phyloP scores from a whole-genome alignment of 768 basidiomycete species.

The Phaeotremella skinneri region DNA sequence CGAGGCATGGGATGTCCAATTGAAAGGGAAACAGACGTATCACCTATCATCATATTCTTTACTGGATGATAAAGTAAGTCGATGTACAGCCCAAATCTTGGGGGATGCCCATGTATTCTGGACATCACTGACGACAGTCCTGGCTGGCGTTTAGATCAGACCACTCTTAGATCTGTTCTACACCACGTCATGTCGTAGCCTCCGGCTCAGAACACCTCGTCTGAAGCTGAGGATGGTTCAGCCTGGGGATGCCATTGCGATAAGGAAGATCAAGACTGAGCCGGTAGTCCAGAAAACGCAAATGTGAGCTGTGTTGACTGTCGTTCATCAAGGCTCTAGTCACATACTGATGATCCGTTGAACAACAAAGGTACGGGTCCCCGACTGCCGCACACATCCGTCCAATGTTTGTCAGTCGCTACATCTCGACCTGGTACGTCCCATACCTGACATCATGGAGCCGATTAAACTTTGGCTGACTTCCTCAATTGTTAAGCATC shows the following conservation, averaged over 20 bases:
- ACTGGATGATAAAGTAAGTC: constrained; percentile 16
- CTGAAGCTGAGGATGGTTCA: constrained; percentile 32
- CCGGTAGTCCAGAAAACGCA: constrained; percentile 47
- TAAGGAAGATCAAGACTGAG: constrained; percentile 44
- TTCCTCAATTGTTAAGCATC: not conserved
- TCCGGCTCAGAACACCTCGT: constrained; percentile 30
- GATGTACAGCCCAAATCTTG: not conserved
- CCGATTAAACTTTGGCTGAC: not conserved
- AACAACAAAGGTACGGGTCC: constrained; percentile 39
- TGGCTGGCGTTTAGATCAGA: constrained; percentile 17
- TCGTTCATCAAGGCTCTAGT: not conserved
- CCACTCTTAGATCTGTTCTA: constrained; percentile 22
- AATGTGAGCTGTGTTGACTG: constrained; percentile 29
- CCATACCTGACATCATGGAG: not conserved
- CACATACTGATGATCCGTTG: not conserved
- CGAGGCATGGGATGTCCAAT: constrained; percentile 23
- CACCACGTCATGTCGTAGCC: constrained; percentile 31
- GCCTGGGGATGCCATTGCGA: constrained; percentile 27
- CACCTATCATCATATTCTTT: constrained; percentile 18
- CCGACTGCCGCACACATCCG: constrained; percentile 24
- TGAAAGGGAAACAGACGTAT: constrained; percentile 8
- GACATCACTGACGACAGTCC: not conserved
- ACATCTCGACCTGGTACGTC: constrained; percentile 30
- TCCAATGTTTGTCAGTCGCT: constrained; percentile 29
- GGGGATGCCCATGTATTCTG: not conserved